Evolutionary conservation across 1,284 basidiomycete genomes (phyloP), one percentile per base, ranked within the genome.

Genomic region (Puccinia horiana): DNA sequence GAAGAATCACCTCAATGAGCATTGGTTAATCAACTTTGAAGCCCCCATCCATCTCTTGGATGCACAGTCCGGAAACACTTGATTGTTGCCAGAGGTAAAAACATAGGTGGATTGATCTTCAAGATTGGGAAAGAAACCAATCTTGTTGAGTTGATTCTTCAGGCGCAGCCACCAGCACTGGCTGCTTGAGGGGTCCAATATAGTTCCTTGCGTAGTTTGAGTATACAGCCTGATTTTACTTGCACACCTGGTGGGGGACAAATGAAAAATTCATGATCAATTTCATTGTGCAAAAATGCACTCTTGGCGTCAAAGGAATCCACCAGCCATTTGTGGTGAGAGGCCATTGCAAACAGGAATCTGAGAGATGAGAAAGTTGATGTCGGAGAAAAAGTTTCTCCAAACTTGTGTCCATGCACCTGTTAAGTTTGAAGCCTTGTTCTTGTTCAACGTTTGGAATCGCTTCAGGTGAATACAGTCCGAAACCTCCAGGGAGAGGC

Each of bases 401-500:
- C 26, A 44, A 42, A 42, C 8, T 73, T 52, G 11, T 5, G 11
- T 6, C 70, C 70, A 42, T 73, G 37, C 8, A 73, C 26, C 42
- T 73, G 70, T n/a, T n/a, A n/a, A n/a, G n/a, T 16, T 42, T 44
- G 70, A 73, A 73, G 20, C 70, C 70, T 29, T 32, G 37, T n/a
- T n/a, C n/a, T n/a, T n/a, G n/a, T n/a, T n/a, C n/a, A n/a, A n/a
- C n/a, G n/a, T n/a, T n/a, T n/a, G n/a, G n/a, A n/a, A n/a, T n/a
- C n/a, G n/a, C n/a, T n/a, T n/a, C n/a, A n/a, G n/a, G n/a, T n/a
- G n/a, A n/a, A n/a, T n/a, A n/a, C n/a, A n/a, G n/a, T n/a, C n/a
- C n/a, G n/a, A n/a, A n/a, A n/a, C n/a, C n/a, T n/a, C n/a, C n/a
- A n/a, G n/a, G n/a, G n/a, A n/a, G n/a, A n/a, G n/a, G n/a, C n/a